Conservation (phyloP, 1,284 basidiomycete species). For the Peniophora sp. region DNA sequence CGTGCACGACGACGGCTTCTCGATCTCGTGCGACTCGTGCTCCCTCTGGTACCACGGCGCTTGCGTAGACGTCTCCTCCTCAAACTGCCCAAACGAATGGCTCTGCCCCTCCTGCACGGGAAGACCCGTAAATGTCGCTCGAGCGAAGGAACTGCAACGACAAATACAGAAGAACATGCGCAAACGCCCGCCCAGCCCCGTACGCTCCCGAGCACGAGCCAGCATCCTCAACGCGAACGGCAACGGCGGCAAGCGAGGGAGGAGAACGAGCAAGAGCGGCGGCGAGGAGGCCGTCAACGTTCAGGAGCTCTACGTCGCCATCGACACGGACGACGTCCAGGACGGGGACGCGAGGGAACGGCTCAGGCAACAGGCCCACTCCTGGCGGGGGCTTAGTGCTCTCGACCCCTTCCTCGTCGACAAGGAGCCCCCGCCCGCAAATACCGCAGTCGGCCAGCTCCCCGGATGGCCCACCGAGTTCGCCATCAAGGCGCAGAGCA, state of each 20-base stretch:
- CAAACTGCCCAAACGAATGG: constrained; percentile 71
- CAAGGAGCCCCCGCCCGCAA: constrained; percentile 16
- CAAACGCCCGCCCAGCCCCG: constrained; percentile 29
- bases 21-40: constrained; percentile 88
- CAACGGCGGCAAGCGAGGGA: constrained; percentile 27
- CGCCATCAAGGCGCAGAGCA: constrained; percentile 36
- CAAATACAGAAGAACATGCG: constrained; percentile 15
- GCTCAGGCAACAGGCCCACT: constrained; percentile 49
- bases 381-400: constrained; percentile 66
- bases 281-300: constrained; percentile 28
- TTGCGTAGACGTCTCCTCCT: constrained; percentile 71
- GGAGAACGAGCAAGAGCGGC: constrained; percentile 28
- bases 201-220: constrained; percentile 37
- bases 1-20: constrained; percentile 83
- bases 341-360: constrained; percentile 41
- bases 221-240: constrained; percentile 26
- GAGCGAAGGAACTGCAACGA: constrained; percentile 37
- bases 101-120: constrained; percentile 56
- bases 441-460: constrained; percentile 25
- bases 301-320: constrained; percentile 37
- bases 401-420: constrained; percentile 30
- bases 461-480: constrained; percentile 31
- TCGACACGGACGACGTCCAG: constrained; percentile 44
- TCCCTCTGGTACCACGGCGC: constrained; percentile 87
- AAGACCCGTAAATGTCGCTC: constrained; percentile 35